Conservation (phyloP, 805 yeast species). For the Metahyphopichia silvanorum region DNA sequence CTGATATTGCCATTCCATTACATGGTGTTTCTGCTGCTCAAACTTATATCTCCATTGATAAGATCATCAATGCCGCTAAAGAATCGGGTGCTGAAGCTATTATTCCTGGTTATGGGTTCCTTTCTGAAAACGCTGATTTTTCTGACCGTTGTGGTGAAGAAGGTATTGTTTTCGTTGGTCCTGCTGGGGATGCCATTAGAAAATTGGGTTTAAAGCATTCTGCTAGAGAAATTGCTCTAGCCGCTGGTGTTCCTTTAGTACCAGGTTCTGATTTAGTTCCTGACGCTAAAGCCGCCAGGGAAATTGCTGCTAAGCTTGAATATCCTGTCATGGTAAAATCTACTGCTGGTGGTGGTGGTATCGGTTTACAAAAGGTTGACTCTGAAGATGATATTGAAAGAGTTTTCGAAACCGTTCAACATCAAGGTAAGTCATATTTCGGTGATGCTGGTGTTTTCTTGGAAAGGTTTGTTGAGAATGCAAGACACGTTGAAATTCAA, state of each 20-base stretch:
- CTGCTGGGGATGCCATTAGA: constrained; percentile 89
- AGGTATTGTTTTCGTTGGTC: constrained; percentile 94
- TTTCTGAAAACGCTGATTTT: constrained; percentile 94
- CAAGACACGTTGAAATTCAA: constrained; percentile 96
- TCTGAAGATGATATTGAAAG: constrained; percentile 73
- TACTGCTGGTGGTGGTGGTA: constrained; percentile 99
- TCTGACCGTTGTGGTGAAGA: constrained; percentile 82
- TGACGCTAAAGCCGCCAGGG: constrained; percentile 68
- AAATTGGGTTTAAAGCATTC: constrained; percentile 92
- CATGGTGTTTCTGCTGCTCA: constrained; percentile 86
- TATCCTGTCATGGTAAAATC: constrained; percentile 96
- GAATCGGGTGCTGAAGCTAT: constrained; percentile 87
- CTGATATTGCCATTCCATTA: constrained; percentile 79
- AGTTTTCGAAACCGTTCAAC: constrained; percentile 87
- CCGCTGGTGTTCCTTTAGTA: constrained; percentile 92
- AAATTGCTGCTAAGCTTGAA: constrained; percentile 67
- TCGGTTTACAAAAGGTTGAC: constrained; percentile 93
- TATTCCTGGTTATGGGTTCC: constrained; percentile 95
- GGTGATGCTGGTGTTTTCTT: constrained; percentile 95
- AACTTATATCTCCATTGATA: constrained; percentile 82
- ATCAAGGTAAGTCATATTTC: constrained; percentile 89
- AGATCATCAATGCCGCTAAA: constrained; percentile 83
- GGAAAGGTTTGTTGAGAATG: constrained; percentile 91
- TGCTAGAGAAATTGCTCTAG: constrained; percentile 88
- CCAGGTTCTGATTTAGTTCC: constrained; percentile 92